phyloP scores from a whole-genome alignment of 2,329 filamentous ascomycete species.

The Aureobasidium sp. region DNA sequence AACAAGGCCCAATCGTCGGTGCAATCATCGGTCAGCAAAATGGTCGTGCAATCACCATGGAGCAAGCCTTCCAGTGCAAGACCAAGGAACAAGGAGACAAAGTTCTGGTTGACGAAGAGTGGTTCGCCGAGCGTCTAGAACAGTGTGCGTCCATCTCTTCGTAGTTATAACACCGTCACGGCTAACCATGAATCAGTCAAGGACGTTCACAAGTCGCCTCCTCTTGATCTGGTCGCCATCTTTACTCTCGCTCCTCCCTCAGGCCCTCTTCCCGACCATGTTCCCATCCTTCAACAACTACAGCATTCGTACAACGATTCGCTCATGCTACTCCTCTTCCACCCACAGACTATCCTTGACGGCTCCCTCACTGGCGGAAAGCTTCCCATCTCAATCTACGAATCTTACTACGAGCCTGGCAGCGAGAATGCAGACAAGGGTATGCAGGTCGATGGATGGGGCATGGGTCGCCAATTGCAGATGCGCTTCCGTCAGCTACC shows the following conservation, averaged over 20 bases:
- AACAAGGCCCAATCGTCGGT: conserved; percentile 69
- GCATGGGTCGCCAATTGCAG: conserved; percentile 35
- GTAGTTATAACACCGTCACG: too few relatives aligned
- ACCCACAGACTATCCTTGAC: conserved; percentile 51
- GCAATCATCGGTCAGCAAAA: conserved; percentile 87
- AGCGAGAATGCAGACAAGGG: conserved; percentile 52
- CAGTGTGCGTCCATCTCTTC: conserved; percentile 56
- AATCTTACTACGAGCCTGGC: conserved; percentile 66
- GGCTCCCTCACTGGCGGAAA: conserved; percentile 59
- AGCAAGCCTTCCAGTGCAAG: conserved; percentile 84
- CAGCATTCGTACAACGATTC: conserved; percentile 71
- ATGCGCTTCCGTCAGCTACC: conserved; percentile 75
- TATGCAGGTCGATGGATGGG: conserved; percentile 63
- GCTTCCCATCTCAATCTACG: conserved; percentile 84
- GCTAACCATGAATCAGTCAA: conserved; percentile 52
- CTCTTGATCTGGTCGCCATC: conserved; percentile 67
- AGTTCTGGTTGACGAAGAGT: conserved; percentile 55
- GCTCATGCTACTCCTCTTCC: conserved; percentile 79
- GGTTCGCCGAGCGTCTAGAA: conserved; percentile 71
- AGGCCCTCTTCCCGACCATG: conserved; percentile 58
- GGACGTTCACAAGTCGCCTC: conserved; percentile 75
- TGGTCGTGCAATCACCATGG: conserved; percentile 81
- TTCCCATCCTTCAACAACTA: conserved; percentile 72
- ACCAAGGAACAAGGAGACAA: conserved; percentile 40
- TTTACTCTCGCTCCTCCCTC: conserved; percentile 52